phyloP scores from a whole-genome alignment of 148 eudicot species.

The Cornus florida region DNA sequence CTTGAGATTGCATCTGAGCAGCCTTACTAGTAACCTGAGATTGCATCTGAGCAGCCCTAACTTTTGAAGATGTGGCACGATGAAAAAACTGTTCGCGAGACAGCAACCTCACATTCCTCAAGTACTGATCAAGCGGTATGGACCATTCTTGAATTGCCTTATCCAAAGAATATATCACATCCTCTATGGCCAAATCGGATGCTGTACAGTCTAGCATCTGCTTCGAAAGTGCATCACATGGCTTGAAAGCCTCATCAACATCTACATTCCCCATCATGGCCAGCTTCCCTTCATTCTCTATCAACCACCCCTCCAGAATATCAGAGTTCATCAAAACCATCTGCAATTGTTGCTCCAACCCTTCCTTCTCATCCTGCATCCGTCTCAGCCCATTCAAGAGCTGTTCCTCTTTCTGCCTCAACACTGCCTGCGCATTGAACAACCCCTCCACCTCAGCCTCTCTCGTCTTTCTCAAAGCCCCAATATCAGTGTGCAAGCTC shows the following conservation, averaged over 20 bases:
- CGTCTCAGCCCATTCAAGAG: conserved; percentile 60
- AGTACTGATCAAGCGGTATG: conserved; percentile 73
- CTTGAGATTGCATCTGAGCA: too few relatives aligned
- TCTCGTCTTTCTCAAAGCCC: conserved; percentile 63
- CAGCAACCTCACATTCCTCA: conserved; percentile 77
- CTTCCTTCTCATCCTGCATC: conserved; percentile 85
- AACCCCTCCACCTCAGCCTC: conserved; percentile 85
- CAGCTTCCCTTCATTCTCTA: conserved; percentile 69
- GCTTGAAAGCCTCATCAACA: conserved; percentile 71
- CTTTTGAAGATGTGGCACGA: conserved; percentile 65
- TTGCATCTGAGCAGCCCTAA: conserved; percentile 81
- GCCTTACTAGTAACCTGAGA: conserved; percentile 48
- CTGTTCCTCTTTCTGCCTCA: conserved; percentile 61
- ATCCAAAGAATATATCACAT: conserved; percentile 75
- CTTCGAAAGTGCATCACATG: conserved; percentile 67
- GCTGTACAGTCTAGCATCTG: conserved; percentile 80
- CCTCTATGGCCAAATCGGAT: conserved; percentile 88
- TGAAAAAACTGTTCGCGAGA: conserved; percentile 92
- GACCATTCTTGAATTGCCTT: conserved; percentile 87
- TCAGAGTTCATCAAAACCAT: conserved; percentile 78
- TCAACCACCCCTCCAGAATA: conserved; percentile 81
- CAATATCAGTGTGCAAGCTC: conserved; percentile 60
- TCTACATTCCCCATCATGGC: conserved; percentile 39
- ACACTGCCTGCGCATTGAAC: conserved; percentile 57
- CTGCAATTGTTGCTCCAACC: conserved; percentile 79